phyloP scores from a whole-genome alignment of 2,329 filamentous ascomycete species.

The Taxawa tesnikishii region DNA sequence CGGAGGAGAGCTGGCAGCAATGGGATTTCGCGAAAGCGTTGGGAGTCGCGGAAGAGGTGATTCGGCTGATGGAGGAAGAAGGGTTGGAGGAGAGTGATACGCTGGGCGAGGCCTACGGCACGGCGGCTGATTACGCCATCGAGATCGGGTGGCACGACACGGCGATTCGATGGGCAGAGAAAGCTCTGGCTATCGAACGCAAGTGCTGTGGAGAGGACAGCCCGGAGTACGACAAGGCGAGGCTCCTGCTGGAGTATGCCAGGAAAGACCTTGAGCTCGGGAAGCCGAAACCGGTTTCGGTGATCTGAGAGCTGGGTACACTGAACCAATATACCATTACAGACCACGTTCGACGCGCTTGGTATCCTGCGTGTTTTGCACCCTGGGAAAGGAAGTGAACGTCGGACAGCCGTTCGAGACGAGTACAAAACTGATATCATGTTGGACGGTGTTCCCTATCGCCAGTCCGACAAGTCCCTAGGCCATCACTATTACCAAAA shows the following conservation, averaged over 20 bases:
- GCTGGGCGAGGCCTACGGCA: slow-evolving; percentile 10
- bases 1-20: slow-evolving; percentile 1
- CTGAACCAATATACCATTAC: too few species aligned
- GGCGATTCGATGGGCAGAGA: slow-evolving; percentile 11
- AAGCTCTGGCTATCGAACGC: slow-evolving; percentile 16
- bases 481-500: too few species aligned
- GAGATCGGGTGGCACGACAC: slow-evolving; percentile 6
- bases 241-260: slow-evolving; percentile 2
- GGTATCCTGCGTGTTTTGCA: too few species aligned
- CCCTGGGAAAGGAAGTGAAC: too few species aligned
- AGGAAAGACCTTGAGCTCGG: too few species aligned
- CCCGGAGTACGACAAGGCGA: slow-evolving; percentile 1
- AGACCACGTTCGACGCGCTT: too few species aligned
- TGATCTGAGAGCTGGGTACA: too few species aligned
- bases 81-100: slow-evolving; percentile 11
- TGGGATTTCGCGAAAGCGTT: slow-evolving; percentile 8
- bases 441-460: too few species aligned
- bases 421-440: too few species aligned
- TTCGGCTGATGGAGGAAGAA: slow-evolving; percentile 11
- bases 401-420: too few species aligned
- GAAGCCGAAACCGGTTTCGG: too few species aligned
- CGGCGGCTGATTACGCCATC: slow-evolving; percentile 11
- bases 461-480: too few species aligned
- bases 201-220: slow-evolving; percentile 10
- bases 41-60: slow-evolving; percentile 8